phyloP scores from a whole-genome alignment of 345 rosid genomes.

The Citrus maxima region DNA sequence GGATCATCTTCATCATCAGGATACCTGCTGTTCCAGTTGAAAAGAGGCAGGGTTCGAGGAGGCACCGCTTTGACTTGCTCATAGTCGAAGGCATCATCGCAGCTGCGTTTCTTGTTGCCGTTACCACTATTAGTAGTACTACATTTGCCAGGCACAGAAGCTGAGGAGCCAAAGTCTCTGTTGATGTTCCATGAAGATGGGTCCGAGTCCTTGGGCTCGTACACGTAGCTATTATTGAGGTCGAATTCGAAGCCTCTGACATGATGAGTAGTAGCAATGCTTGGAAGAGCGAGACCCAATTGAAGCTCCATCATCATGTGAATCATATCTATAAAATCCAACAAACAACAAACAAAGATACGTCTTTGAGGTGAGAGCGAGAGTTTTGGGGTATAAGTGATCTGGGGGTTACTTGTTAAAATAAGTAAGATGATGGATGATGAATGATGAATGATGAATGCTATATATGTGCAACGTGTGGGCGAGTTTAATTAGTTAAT shows the following conservation, averaged over 20 bases:
- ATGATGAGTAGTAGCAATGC: neutral
- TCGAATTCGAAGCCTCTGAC: conserved; percentile 26
- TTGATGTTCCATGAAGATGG: neutral
- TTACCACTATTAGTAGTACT: neutral
- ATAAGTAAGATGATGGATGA: no score
- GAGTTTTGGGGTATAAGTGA: neutral
- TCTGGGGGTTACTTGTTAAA: neutral
- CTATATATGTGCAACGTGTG: neutral
- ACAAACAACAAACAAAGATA: neutral
- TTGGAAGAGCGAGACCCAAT: conserved; percentile 41
- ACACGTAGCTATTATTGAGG: conserved; percentile 14
- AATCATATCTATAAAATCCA: conserved; percentile 1
- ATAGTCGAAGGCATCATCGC: conserved; percentile 11
- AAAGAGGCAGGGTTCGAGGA: conserved; percentile 36
- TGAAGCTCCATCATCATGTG: conserved; percentile 37
- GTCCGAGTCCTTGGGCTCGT: conserved; percentile 13
- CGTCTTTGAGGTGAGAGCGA: neutral
- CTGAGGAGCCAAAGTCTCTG: neutral
- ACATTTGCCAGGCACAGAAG: neutral
- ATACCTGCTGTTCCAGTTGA: conserved; percentile 19
- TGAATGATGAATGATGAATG: no score
- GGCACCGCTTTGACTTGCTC: conserved; percentile 14
- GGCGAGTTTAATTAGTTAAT: no score
- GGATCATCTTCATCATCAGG: conserved; percentile 21
- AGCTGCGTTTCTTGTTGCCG: conserved; percentile 19